Conservation (phyloP, 164 flowering plant species). For the Magnolia kwangsiensis region DNA sequence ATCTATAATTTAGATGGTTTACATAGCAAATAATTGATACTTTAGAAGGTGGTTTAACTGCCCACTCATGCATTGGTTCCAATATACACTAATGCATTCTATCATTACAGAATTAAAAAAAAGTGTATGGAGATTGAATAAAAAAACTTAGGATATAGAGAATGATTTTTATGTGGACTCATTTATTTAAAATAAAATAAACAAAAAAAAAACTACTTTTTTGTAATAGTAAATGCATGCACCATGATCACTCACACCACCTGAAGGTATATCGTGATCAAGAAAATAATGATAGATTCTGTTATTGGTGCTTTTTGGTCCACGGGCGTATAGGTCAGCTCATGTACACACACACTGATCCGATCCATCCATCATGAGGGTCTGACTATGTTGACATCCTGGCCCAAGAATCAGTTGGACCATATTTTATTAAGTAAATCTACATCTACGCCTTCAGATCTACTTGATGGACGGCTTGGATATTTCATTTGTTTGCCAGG, state of each 20-base stretch:
- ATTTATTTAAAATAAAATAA: neutral
- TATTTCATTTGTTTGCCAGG: too few relatives aligned
- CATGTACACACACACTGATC: too few relatives aligned
- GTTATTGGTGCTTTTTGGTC: neutral
- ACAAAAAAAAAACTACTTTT: neutral
- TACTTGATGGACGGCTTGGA: too few relatives aligned
- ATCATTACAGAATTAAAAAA: conserved; percentile 3
- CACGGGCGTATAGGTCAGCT: neutral
- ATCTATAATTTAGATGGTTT: conserved; percentile 1
- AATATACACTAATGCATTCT: neutral
- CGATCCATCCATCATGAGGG: too few relatives aligned
- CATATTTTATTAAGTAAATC: too few relatives aligned
- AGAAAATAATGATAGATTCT: neutral
- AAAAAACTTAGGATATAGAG: neutral
- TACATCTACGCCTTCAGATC: too few relatives aligned
- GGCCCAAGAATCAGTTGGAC: too few relatives aligned
- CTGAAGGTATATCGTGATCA: neutral
- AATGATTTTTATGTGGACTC: neutral
- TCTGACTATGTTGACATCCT: too few relatives aligned
- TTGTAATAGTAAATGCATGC: neutral
- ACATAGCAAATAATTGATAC: neutral
- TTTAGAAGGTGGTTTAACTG: conserved; percentile 12
- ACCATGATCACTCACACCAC: neutral
- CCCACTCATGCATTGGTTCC: conserved; percentile 4
- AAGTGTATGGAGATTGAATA: neutral